These are phyloP conservation scores for Backusella tuberculispora DNA, from an alignment of 192 early-diverging fungal species.

Conservation along the genomic window DNA sequence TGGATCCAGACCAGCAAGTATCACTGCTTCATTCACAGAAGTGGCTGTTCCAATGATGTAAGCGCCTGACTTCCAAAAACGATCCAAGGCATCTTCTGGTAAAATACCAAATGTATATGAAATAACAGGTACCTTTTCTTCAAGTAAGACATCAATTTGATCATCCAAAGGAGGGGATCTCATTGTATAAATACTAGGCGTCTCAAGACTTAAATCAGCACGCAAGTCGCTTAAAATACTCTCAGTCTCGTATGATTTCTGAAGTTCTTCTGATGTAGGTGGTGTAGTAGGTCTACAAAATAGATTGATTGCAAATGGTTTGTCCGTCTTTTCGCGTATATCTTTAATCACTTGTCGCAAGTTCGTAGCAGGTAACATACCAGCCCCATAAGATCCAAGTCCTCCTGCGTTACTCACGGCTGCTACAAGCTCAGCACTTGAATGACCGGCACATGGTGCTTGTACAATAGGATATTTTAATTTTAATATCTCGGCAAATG, in stretches of 20 bases:
- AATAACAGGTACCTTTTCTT: conserved; percentile 31
- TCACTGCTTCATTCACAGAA: conserved; percentile 30
- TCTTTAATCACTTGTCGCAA: conserved; percentile 30
- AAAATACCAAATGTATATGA: conserved; percentile 42
- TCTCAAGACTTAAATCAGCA: conserved; percentile 13
- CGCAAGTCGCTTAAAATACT: conserved; percentile 20
- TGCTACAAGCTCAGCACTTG: conserved; percentile 15
- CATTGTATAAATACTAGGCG: conserved; percentile 15
- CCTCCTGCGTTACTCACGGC: conserved; percentile 38
- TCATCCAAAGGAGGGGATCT: conserved; percentile 34
- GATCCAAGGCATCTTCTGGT: conserved; percentile 13
- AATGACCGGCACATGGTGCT: conserved; percentile 36
- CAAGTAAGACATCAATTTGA: conserved; percentile 28
- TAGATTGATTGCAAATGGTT: conserved; percentile 40
- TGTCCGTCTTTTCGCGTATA: conserved; percentile 24
- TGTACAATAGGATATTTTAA: conserved; percentile 33
- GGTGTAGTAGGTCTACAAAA: conserved; percentile 29
- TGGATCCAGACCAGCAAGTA: conserved; percentile 18
- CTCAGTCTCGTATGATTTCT: conserved; percentile 26
- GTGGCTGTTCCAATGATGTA: conserved; percentile 42
- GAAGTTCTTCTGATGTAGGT: conserved; percentile 18
- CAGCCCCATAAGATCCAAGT: conserved; percentile 34
- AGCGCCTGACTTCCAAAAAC: conserved; percentile 20
- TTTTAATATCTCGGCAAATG: conserved; percentile 26
- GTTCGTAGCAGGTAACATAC: not conserved